phyloP scores from a whole-genome alignment of 169 alveolate species.

The Plasmodium sp. region DNA sequence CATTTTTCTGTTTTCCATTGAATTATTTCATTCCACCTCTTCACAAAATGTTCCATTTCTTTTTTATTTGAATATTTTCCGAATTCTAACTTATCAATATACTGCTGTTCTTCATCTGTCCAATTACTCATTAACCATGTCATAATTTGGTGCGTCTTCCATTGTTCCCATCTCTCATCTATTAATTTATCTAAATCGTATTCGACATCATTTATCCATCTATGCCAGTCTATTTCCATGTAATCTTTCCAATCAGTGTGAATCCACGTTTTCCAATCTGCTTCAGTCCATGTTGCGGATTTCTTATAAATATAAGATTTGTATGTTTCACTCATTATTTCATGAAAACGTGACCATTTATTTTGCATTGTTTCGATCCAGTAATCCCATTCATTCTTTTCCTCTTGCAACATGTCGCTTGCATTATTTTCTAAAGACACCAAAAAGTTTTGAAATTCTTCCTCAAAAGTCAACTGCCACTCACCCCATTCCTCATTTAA shows the following conservation, averaged over 20 bases:
- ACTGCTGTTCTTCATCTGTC: not conserved
- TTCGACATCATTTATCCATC: not conserved
- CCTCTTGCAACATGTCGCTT: not conserved
- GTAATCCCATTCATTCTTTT: not conserved
- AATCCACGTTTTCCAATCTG: slow-evolving; percentile 1
- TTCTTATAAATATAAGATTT: not conserved
- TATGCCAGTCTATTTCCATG: slow-evolving; percentile 3
- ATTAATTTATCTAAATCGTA: not conserved
- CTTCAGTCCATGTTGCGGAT: not conserved
- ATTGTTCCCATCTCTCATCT: slow-evolving; percentile 1
- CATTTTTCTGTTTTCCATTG: not conserved
- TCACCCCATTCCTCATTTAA: not conserved
- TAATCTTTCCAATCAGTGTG: not conserved
- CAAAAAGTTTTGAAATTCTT: not conserved
- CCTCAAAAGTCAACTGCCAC: not conserved
- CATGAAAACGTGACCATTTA: not conserved
- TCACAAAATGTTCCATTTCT: not conserved
- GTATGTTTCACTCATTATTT: not conserved
- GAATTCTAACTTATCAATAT: not conserved
- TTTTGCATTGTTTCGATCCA: not conserved
- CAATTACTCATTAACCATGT: not conserved
- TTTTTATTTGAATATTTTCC: not conserved
- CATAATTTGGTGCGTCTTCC: not conserved
- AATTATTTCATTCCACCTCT: not conserved
- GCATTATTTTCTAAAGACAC: not conserved